Evolutionary conservation across 257 asterid genomes (phyloP).

Genomic region (Solanum chilense): DNA sequence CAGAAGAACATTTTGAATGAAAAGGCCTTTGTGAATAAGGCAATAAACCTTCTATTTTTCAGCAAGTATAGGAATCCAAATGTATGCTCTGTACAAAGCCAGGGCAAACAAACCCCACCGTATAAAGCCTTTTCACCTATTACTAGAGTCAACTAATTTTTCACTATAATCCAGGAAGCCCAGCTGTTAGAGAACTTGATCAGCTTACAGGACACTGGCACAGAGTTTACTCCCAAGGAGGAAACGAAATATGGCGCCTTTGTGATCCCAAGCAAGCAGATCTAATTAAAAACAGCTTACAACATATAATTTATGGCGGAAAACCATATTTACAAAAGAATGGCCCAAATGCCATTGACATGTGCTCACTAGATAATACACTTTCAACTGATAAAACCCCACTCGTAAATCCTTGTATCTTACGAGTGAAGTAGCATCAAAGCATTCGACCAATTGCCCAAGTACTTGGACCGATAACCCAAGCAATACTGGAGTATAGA

Average conservation of each 20-base stretch:
- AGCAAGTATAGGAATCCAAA: background rate
- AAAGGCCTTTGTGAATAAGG: background rate
- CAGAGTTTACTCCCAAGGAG: conserved; percentile 7
- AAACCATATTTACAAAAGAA: conserved; percentile 47
- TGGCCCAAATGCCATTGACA: conserved; percentile 21
- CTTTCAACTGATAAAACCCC: conserved; percentile 5
- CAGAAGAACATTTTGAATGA: background rate
- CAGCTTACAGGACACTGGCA: background rate
- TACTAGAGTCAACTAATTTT: background rate
- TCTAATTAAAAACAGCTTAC: conserved; percentile 26
- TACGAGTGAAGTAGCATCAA: conserved; percentile 8
- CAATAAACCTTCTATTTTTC: background rate
- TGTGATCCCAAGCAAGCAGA: conserved; percentile 8
- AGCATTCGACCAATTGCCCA: background rate
- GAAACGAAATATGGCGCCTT: conserved; percentile 15
- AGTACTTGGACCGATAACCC: background rate
- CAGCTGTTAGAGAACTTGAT: conserved; percentile 12
- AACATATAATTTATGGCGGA: conserved; percentile 13
- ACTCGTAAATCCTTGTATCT: conserved; percentile 16
- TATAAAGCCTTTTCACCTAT: background rate
- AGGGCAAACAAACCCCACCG: background rate
- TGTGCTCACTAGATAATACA: conserved; percentile 11
- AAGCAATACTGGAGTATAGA: background rate
- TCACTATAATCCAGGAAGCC: background rate
- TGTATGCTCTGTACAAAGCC: background rate